Conservation (phyloP, 768 basidiomycete genomes). For the Podaxis sp. region DNA sequence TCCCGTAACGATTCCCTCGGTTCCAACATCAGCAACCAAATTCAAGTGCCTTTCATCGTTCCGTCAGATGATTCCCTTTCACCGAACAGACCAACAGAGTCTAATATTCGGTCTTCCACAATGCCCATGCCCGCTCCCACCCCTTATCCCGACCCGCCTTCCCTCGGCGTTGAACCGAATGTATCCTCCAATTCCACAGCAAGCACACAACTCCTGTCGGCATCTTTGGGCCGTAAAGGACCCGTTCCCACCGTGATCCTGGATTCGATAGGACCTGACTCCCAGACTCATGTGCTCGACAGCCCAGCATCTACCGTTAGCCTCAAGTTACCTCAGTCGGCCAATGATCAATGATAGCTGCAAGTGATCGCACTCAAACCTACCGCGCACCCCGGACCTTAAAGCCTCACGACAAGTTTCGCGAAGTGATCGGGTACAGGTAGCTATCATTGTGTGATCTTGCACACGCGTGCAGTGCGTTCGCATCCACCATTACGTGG, state of each 20-base stretch:
- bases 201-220: conserved; percentile 8
- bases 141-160: not conserved
- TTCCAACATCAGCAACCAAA: not conserved
- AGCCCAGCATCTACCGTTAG: conserved; percentile 32
- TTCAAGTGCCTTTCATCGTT: not conserved
- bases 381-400: too few species aligned
- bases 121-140: not conserved
- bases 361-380: not conserved
- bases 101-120: not conserved
- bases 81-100: conserved; percentile 8
- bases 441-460: too few species aligned
- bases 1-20: conserved; percentile 18
- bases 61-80: conserved; percentile 11
- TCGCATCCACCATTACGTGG: too few species aligned
- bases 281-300: conserved; percentile 30
- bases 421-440: too few species aligned
- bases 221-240: conserved; percentile 15
- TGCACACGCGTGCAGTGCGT: too few species aligned
- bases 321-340: conserved; percentile 20
- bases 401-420: too few species aligned
- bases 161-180: not conserved
- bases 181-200: conserved; percentile 12
- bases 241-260: conserved; percentile 25
- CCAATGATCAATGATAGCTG: conserved; percentile 2
- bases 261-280: conserved; percentile 25